Base-by-base conservation (phyloP, 176 grass and related monocot species). In the Lolium perenne region DNA sequence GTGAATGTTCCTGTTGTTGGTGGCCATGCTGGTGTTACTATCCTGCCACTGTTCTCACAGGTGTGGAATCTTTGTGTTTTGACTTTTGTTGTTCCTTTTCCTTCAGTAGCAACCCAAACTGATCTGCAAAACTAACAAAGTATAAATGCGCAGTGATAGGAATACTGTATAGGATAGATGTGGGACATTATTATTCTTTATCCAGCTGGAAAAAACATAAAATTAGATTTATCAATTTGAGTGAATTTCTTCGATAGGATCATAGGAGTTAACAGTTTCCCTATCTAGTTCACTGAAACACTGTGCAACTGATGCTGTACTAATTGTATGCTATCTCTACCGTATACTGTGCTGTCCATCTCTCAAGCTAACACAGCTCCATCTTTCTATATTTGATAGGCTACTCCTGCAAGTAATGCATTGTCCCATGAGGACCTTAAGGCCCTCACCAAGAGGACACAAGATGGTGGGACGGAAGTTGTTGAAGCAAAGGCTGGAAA, bases 401-500 rank as follows among this genome's bases (percentile, higher is more conserved):
- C 92, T 10, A 94, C 97, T 79, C 90, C 94, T 81, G 79, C 78
- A 11, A 92, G 72, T 53, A 96, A 96, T 86, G 85, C 86, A 18
- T 86, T 98, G 81, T 89, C 90, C 4, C 67, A 88, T 1, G 94
- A 98, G 69, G 88, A 94, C 60, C 92, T 94, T 58, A 89, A 87
- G 61, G 97, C 92, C 59, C 92, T 99, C 65, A 96, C 97, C 61
- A 99, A 96, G 84, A 94, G 97, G 87, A 98, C 92, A 66, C 97
- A 99, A 86, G 94, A 99, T 46, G 97, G 97, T 76, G 94, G 94
- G 54, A 99, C 94, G 4, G 94, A 99, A 86, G 97, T 99, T 78
- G 97, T 99, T 76, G 97, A 99, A 83, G 97, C 97, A 53, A 99
- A 96, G 85, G 94, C 92, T 86, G 97, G 94, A 63, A 98, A 98